Evolutionary conservation across 2,329 filamentous ascomycete genomes (phyloP), one percentile per base, ranked within the genome.

Genomic region (Verticillium isaacii): DNA sequence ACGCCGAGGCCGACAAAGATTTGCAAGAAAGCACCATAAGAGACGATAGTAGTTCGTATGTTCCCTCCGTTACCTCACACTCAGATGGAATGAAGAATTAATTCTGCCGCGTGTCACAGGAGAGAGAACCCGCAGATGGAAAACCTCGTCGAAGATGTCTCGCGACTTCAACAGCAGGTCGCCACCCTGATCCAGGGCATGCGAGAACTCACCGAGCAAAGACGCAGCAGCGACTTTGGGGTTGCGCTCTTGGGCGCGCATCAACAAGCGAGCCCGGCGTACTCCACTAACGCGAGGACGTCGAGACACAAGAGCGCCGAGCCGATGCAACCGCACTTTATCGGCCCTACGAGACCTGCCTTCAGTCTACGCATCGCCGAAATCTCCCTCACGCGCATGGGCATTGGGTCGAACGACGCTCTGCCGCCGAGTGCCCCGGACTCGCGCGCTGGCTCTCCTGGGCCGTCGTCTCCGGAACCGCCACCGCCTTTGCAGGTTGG

Each of bases 331-430:
- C 73, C 73, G 0, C 74, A 74, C 6, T 77, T 77, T 37, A 69
- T 77, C 17, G 75, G 75, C 0, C 73, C 74, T 1, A 77, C 74
- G 1, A 62, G 73, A 2, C 73, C 75, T 0, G 71, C 71, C 0
- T 77, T 71, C 60, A 71, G 74, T 2, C 67, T 77, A 6, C 67
- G 73, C 5, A 70, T 77, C 3, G 74, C 72, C 2, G 72, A 77
- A 50, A 67, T 69, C 0, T 75, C 75, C 0, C 65, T 77, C 1
- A 74, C 72, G 0, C 68, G 70, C 2, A 73, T 77, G 71, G 74
- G 73, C 5, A 74, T 77, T 0, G 71, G 73, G 0, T 66, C 60
- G 0, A 70, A 63, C 15, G 70, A 74, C 0, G 65, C 68, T 0
- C 65, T 68, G 37, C 66, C 71, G 0, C 66, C 66, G 12, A 72